Conservation (phyloP, 495 filamentous ascomycete genomes). For the Glarea lozoyensis region DNA sequence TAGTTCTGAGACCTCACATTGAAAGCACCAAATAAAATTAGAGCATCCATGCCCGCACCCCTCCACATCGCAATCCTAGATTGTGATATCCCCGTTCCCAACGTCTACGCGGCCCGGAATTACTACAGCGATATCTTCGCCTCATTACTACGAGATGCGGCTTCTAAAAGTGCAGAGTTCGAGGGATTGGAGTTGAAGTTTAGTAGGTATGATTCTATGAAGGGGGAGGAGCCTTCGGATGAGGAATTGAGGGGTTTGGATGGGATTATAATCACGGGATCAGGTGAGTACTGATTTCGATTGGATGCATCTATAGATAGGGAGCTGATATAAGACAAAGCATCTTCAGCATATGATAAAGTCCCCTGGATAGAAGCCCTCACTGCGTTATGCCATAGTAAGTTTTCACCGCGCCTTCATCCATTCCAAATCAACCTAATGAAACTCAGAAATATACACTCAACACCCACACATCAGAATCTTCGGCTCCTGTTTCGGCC, state of each 20-base stretch:
- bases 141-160: constrained; percentile 44
- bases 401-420: background rate
- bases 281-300: constrained; percentile 20
- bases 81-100: constrained; percentile 59
- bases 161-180: constrained; percentile 6
- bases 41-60: too few species aligned
- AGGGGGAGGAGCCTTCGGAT: constrained; percentile 18
- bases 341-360: constrained; percentile 41
- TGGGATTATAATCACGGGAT: constrained; percentile 70
- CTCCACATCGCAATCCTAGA: constrained; percentile 74
- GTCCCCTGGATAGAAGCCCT: constrained; percentile 67
- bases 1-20: too few species aligned
- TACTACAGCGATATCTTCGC: constrained; percentile 66
- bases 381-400: constrained; percentile 52
- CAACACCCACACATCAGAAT: constrained; percentile 32
- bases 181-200: constrained; percentile 23
- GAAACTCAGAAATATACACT: constrained; percentile 48
- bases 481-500: constrained; percentile 77
- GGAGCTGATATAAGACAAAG: too few species aligned
- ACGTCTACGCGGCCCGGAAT: constrained; percentile 41
- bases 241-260: constrained; percentile 58
- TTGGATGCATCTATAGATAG: constrained; percentile 9
- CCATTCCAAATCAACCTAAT: constrained; percentile 33
- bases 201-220: constrained; percentile 60
- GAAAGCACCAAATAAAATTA: too few species aligned